These are phyloP conservation scores for Podospora tetraspora DNA, from an alignment of 495 filamentous ascomycete species.

Conservation along the genomic window DNA sequence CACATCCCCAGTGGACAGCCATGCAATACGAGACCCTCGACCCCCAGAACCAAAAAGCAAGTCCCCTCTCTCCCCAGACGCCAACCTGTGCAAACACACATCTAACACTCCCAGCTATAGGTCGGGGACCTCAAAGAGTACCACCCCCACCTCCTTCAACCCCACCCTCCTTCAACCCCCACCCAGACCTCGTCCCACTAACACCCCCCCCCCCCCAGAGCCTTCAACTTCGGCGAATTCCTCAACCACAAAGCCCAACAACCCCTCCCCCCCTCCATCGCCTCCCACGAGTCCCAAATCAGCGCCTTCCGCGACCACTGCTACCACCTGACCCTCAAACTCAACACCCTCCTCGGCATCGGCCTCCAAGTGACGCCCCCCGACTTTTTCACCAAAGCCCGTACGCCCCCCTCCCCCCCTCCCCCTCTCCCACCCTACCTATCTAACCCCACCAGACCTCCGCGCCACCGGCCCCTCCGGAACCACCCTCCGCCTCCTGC, in stretches of 20 bases:
- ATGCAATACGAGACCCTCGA: slow-evolving; percentile 89
- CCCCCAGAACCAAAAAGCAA: slow-evolving; percentile 73
- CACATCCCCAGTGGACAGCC: slow-evolving; percentile 58
- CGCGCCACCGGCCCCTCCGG: slow-evolving; percentile 54
- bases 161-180: not conserved
- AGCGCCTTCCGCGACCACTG: slow-evolving; percentile 62
- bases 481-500: slow-evolving; percentile 75
- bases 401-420: slow-evolving; percentile 64
- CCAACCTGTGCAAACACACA: not conserved
- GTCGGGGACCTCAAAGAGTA: slow-evolving; percentile 93
- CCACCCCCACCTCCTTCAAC: slow-evolving; percentile 14
- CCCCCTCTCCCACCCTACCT: slow-evolving; percentile 75
- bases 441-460: slow-evolving; percentile 54
- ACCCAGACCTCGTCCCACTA: not conserved
- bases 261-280: slow-evolving; percentile 65
- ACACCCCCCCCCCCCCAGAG: slow-evolving; percentile 37
- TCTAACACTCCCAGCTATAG: slow-evolving; percentile 35
- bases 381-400: slow-evolving; percentile 71
- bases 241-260: slow-evolving; percentile 67
- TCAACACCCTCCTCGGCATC: slow-evolving; percentile 69
- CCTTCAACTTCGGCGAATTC: slow-evolving; percentile 88
- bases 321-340: slow-evolving; percentile 63
- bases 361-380: slow-evolving; percentile 56
- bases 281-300: slow-evolving; percentile 54
- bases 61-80: not conserved